Evolutionary conservation across 2,329 filamentous ascomycete genomes (phyloP).

Genomic region (Taxawa tesnikishii): DNA sequence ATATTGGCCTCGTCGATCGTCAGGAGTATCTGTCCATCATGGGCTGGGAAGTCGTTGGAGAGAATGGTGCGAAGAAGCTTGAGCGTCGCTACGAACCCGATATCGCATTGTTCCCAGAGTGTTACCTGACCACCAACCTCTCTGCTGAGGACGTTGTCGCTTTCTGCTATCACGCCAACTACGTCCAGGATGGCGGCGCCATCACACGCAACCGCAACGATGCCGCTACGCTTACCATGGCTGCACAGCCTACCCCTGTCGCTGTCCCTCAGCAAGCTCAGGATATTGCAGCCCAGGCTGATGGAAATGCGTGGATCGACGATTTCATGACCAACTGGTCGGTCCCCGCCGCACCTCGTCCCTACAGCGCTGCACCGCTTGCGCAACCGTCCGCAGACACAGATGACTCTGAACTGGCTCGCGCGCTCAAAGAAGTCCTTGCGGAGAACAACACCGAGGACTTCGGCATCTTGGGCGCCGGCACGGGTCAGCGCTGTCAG

Average conservation of each 20-base stretch:
- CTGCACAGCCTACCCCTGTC: slow-evolving; percentile 3
- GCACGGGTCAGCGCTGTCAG: not conserved
- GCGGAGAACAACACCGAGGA: not conserved
- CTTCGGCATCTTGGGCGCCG: not conserved
- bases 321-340: too few species aligned
- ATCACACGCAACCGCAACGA: slow-evolving; percentile 7
- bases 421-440: not conserved
- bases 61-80: slow-evolving; percentile 13
- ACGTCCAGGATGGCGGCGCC: slow-evolving; percentile 11
- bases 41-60: slow-evolving; percentile 31
- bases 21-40: slow-evolving; percentile 32
- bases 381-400: not conserved
- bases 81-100: slow-evolving; percentile 10
- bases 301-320: not conserved
- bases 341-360: too few species aligned
- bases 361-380: not conserved
- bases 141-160: slow-evolving; percentile 23
- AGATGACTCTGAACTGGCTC: not conserved
- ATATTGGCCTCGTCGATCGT: slow-evolving; percentile 32
- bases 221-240: slow-evolving; percentile 12
- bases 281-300: not conserved
- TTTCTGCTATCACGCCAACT: slow-evolving; percentile 16
- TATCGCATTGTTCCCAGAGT: slow-evolving; percentile 9
- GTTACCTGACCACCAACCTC: slow-evolving; percentile 14
- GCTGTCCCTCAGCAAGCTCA: not conserved